Evolutionary conservation across 179 eudicot species (phyloP).

Genomic region (Heliamphora pulchella): DNA sequence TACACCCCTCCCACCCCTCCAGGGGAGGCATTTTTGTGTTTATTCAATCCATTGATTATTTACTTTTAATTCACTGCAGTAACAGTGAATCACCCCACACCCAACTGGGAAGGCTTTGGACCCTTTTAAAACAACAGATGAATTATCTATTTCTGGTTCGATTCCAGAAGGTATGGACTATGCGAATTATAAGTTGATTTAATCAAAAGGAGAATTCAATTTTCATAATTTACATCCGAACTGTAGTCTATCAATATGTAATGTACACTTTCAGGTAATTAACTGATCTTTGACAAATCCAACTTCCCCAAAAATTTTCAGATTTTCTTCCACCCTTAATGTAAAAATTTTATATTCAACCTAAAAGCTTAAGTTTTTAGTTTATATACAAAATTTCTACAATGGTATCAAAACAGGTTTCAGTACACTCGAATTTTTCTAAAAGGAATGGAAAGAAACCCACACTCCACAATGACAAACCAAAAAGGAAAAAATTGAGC

Average conservation of each 20-base stretch:
- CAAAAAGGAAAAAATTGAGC: too few relatives aligned
- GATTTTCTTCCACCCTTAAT: neutral
- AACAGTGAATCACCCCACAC: constrained; percentile 52
- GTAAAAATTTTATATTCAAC: neutral
- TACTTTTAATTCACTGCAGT: constrained; percentile 25
- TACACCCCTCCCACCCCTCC: too few relatives aligned
- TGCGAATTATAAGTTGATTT: neutral
- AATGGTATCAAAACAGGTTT: too few relatives aligned
- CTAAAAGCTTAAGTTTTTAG: too few relatives aligned
- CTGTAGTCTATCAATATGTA: neutral
- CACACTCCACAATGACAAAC: too few relatives aligned
- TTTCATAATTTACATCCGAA: neutral
- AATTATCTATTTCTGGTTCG: neutral
- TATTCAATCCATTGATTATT: neutral
- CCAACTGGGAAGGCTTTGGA: constrained; percentile 49
- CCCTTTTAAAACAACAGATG: neutral
- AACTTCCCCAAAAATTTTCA: neutral
- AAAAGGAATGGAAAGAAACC: too few relatives aligned
- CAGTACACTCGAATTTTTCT: too few relatives aligned
- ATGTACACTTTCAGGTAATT: neutral
- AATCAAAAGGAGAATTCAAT: neutral
- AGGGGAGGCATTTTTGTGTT: neutral
- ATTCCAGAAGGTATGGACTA: neutral
- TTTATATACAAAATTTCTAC: too few relatives aligned
- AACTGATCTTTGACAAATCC: neutral